Base-by-base conservation (phyloP, 2,329 filamentous ascomycete species). In the Escovopsis weberi region DNA sequence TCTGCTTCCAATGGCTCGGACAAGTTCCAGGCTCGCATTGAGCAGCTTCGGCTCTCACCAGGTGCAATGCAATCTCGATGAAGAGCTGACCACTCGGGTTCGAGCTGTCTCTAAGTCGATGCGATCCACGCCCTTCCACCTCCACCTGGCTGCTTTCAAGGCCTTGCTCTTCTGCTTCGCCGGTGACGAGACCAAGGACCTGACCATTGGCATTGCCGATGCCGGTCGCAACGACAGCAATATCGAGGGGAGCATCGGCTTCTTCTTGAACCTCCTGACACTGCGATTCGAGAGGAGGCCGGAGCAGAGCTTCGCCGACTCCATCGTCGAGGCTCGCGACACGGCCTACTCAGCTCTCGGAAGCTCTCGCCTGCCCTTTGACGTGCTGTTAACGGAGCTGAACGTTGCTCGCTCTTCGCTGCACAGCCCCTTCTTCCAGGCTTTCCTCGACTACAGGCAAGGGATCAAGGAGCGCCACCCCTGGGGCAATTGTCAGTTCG, bases 341-440 rank as follows among this genome's bases (percentile, higher is more conserved):
- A 53, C 28, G 46, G 52, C 18, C 2, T 58, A 65, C 19, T 42
- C 38, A 0, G 69, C 66, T 0, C 53, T 74, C 0, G 48, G 45
- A 0, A 54, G 72, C 48, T 69, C 70, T 0, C 34, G 46, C 0
- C 42, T 74, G 4, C 73, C 72, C 0, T 70, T 74, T 41, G 65
- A 74, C 37, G 54, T 66, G 0, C 47, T 77, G 0, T 54, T 76
- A 0, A 50, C 64, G 0, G 55, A 68, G 26, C 53, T 75, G 2
- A 52, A 58, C 3, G 57, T 67, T 1, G 47, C 58, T 0, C 54
- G 69, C 2, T 65, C 66, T 0, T 43, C 60, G 0, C 45, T 55
- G 0, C 48, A 65, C 40, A 63, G 47, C 30, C 71, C 72, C 0
- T 33, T 75, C 1, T 74, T 74, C 55, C 72, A 76, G 49, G 60